Percentiles rank a stretch among this genome's conserved stretches.
These are phyloP conservation scores for Komagataella kurtzmanii DNA, from an alignment of 805 yeast genomes.

Conservation along the genomic window DNA sequence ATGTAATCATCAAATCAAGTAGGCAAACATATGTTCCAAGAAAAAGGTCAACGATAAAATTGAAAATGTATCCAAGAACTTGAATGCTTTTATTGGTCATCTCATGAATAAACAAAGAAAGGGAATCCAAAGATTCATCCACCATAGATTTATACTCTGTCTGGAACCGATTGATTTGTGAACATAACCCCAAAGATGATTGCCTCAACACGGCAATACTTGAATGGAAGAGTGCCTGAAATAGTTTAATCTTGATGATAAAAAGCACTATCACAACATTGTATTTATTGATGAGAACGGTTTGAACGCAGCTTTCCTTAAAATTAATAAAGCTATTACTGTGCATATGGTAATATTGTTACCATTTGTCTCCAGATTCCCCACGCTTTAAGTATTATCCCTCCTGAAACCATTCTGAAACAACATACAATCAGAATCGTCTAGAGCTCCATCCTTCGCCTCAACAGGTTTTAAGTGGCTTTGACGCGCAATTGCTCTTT, in stretches of 20 bases:
- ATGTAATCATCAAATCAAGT: conserved; percentile 60
- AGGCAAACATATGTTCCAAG: conserved; percentile 85
- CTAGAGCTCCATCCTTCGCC: background rate
- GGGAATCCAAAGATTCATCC: conserved; percentile 40
- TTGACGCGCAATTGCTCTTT: no score
- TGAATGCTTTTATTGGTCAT: conserved; percentile 33
- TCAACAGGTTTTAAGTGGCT: no score
- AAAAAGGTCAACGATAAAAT: conserved; percentile 57
- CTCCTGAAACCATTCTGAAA: background rate
- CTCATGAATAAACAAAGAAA: conserved; percentile 40
- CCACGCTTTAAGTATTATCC: background rate
- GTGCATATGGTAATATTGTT: background rate
- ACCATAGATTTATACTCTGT: conserved; percentile 12
- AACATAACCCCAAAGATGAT: background rate
- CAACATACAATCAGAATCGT: background rate
- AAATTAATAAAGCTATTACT: background rate
- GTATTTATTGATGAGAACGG: background rate
- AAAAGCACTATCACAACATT: background rate
- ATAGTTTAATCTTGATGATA: background rate
- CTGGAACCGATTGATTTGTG: background rate
- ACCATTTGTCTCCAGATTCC: background rate
- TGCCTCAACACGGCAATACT: background rate
- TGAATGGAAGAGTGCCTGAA: background rate
- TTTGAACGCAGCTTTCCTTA: background rate
- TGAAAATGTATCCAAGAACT: conserved; percentile 42